phyloP scores from a whole-genome alignment of 2,329 filamentous ascomycete genomes.

The Aulographum hederae region DNA sequence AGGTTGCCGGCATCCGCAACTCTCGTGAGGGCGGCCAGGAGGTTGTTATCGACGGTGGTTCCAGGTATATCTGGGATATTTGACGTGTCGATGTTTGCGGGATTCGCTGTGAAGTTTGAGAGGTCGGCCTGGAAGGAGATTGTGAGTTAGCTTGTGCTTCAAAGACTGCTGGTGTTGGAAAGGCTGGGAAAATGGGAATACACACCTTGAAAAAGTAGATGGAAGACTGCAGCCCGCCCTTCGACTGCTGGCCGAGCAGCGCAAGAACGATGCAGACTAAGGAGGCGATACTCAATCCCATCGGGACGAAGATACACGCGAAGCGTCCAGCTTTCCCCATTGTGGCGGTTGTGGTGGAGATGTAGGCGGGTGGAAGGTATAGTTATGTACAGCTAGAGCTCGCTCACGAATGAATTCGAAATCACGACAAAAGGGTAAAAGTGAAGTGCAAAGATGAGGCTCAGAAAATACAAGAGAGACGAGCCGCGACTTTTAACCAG shows the following conservation, averaged over 20 bases:
- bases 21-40: constrained; percentile 20
- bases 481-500: too few species aligned
- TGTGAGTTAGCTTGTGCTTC: constrained; percentile 14
- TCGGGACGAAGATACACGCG: constrained; percentile 74
- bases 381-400: too few species aligned
- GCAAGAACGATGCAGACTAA: constrained; percentile 49
- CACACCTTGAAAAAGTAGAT: constrained; percentile 37
- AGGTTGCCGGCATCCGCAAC: constrained; percentile 28
- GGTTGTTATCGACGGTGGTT: constrained; percentile 16
- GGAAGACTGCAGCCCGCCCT: constrained; percentile 25
- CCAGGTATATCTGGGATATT: constrained; percentile 7
- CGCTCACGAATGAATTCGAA: too few species aligned
- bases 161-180: constrained; percentile 2
- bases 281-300: constrained; percentile 60
- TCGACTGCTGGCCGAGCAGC: constrained; percentile 24
- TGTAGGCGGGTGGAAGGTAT: neutral
- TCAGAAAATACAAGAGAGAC: too few species aligned
- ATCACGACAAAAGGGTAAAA: too few species aligned
- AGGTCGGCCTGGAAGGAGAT: constrained; percentile 45
- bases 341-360: constrained; percentile 10
- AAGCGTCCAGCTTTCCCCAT: constrained; percentile 65
- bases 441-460: too few species aligned
- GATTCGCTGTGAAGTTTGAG: constrained; percentile 37
- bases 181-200: constrained; percentile 1
- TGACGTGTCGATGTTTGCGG: constrained; percentile 18